Base-by-base conservation (phyloP, 768 basidiomycete species). In the Suillus weaverae region DNA sequence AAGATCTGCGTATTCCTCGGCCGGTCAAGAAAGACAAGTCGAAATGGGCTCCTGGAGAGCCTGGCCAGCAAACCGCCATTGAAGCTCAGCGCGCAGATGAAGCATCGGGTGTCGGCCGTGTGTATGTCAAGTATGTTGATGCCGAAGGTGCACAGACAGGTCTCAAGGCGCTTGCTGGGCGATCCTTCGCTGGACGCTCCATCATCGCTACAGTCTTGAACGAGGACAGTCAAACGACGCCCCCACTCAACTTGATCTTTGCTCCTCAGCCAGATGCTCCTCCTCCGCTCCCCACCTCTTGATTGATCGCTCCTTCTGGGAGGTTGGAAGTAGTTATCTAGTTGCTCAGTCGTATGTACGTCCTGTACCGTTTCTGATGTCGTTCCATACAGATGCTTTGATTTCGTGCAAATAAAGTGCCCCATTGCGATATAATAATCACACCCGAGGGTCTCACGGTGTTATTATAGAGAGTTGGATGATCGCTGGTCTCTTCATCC, bases 41-140 rank as follows among this genome's bases (percentile, higher is more conserved):
- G 50, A 91, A 90, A 73, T 93, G 89, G 91, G 83, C 78, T 50
- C 77, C 81, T 62, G 89, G 88, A 36, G 89, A 89, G 60, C 81
- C 78, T 22, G 87, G 84, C 2, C 80, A 81, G 61, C 85, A 88
- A 70, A 80, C 85, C 35, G 83, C 87, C 16, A 80, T 86, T 60
- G 90, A 92, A 70, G 89, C 87, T 36, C 84, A 84, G 65, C 86
- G 89, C 41, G 82, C 84, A 50, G 95, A 97, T 75, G 95, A 97
- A 74, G 92, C 91, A 36, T 84, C 91, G 2, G 97, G 97, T 61
- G 94, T 99, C 26, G 97, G 97, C 50, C 85, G 95, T 59, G 97
- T 99, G 16, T 99, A 97, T 75, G 95, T 99, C 67, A 91, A 94
- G 80, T 99, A 91, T 73, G 72, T 70, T 54, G 81, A 88, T 26